Conservation (phyloP, 2,329 filamentous ascomycete species). For the Scleromitrula shiraiana region DNA sequence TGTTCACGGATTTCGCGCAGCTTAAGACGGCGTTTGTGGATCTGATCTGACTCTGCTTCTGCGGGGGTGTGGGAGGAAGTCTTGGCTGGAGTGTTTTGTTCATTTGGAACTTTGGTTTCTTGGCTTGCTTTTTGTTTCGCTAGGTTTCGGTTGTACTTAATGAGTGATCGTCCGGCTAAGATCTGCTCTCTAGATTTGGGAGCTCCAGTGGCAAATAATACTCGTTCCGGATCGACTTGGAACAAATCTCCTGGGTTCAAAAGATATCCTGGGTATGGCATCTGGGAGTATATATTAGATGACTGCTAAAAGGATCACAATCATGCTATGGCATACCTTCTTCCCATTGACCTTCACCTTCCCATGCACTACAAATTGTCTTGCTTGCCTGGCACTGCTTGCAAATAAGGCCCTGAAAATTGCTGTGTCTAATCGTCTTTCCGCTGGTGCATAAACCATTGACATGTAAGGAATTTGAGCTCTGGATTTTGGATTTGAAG, state of each 20-base stretch:
- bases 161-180: slow-evolving; percentile 17
- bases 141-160: slow-evolving; percentile 10
- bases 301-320: not conserved
- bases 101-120: slow-evolving; percentile 12
- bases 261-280: slow-evolving; percentile 84
- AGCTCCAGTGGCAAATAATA: slow-evolving; percentile 78
- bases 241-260: slow-evolving; percentile 98
- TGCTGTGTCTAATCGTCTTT: slow-evolving; percentile 87
- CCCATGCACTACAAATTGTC: slow-evolving; percentile 90
- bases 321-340: slow-evolving; percentile 50
- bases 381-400: slow-evolving; percentile 83
- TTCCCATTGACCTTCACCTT: slow-evolving; percentile 94
- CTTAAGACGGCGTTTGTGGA: not conserved
- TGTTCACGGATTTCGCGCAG: slow-evolving; percentile 1
- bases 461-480: slow-evolving; percentile 78
- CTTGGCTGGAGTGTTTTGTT: too few relatives aligned
- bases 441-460: slow-evolving; percentile 89
- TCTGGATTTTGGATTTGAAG: slow-evolving; percentile 14
- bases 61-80: not conserved
- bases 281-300: slow-evolving; percentile 44
- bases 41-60: slow-evolving; percentile 3
- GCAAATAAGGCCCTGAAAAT: slow-evolving; percentile 91
- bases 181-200: slow-evolving; percentile 44
- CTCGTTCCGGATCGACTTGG: slow-evolving; percentile 82
- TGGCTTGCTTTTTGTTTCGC: slow-evolving; percentile 15